Percentiles rank a stretch among this genome's conserved stretches.
These are phyloP conservation scores for Pseudonectria buxi DNA, from an alignment of 2,329 filamentous ascomycete species.

Conservation along the genomic window DNA sequence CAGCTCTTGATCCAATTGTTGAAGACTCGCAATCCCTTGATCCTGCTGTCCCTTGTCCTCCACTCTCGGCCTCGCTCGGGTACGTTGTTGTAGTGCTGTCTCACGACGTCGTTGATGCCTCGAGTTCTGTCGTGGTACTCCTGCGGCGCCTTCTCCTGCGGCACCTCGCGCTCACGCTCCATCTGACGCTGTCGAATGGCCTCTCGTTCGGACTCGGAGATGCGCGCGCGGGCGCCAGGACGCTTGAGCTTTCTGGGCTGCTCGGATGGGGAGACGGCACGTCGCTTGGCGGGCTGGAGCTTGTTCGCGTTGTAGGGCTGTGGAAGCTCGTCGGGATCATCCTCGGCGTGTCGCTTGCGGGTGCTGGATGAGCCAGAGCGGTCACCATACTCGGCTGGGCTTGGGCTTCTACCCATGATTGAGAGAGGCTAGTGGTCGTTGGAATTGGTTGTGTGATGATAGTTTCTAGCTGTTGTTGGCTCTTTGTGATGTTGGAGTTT, in stretches of 20 bases:
- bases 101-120: conserved; percentile 74
- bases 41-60: conserved; percentile 88
- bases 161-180: conserved; percentile 45
- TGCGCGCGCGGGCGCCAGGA: conserved; percentile 58
- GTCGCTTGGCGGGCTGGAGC: conserved; percentile 53
- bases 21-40: conserved; percentile 88
- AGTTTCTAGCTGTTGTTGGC: too few species aligned
- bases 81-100: conserved; percentile 92
- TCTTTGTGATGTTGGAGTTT: too few species aligned
- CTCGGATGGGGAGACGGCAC: conserved; percentile 47
- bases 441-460: too few species aligned
- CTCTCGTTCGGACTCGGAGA: conserved; percentile 61
- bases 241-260: conserved; percentile 61
- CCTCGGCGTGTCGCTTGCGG: conserved; percentile 27
- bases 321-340: conserved; percentile 41
- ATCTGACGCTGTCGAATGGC: conserved; percentile 57
- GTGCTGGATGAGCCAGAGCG: conserved; percentile 6
- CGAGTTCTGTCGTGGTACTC: conserved; percentile 35
- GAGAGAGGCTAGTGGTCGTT: not conserved
- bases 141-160: conserved; percentile 29
- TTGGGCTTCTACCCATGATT: conserved; percentile 14
- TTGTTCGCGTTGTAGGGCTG: conserved; percentile 55
- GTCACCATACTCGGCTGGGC: conserved; percentile 9
- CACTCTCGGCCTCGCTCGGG: conserved; percentile 90
- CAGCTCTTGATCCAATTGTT: conserved; percentile 99